Evolutionary conservation across 1,284 basidiomycete species (phyloP).

Genomic region (Fereydounia khargensis): DNA sequence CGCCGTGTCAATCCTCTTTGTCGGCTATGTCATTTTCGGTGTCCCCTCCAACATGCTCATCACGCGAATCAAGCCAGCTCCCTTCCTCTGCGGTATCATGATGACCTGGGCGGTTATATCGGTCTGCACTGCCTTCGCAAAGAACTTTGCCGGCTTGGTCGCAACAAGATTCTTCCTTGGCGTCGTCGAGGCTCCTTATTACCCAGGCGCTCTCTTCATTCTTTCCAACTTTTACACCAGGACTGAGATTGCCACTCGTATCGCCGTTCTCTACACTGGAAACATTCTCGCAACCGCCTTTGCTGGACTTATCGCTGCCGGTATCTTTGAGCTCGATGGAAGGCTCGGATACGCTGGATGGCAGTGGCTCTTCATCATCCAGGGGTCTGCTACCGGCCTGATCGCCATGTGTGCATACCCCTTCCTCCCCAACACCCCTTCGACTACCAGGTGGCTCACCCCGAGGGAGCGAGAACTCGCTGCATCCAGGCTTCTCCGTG

Average conservation of each 20-base stretch:
- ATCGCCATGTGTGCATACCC: conserved; percentile 5
- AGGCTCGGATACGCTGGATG: conserved; percentile 11
- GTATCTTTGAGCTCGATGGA: conserved; percentile 6
- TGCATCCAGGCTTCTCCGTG: neutral
- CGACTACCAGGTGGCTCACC: conserved; percentile 1
- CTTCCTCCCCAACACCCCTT: conserved; percentile 7
- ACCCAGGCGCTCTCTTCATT: conserved; percentile 10
- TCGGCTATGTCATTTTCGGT: conserved; percentile 4
- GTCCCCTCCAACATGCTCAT: conserved; percentile 1
- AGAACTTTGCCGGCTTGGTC: conserved; percentile 1
- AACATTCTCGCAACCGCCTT: conserved; percentile 7
- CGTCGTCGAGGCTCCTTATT: conserved; percentile 9
- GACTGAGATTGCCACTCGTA: conserved; percentile 3
- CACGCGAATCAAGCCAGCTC: neutral
- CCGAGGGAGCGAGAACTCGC: conserved; percentile 2
- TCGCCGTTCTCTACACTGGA: conserved; percentile 7
- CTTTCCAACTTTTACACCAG: conserved; percentile 13
- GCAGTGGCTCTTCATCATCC: conserved; percentile 39
- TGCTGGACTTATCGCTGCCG: conserved; percentile 10
- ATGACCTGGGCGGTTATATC: conserved; percentile 1
- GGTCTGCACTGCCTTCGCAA: neutral
- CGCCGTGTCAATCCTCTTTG: conserved; percentile 8
- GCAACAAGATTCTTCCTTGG: conserved; percentile 8
- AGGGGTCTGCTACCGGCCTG: conserved; percentile 9
- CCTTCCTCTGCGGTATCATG: neutral